Evolutionary conservation across 176 grass and related monocot species (phyloP).

Genomic region (Avena sativa): DNA sequence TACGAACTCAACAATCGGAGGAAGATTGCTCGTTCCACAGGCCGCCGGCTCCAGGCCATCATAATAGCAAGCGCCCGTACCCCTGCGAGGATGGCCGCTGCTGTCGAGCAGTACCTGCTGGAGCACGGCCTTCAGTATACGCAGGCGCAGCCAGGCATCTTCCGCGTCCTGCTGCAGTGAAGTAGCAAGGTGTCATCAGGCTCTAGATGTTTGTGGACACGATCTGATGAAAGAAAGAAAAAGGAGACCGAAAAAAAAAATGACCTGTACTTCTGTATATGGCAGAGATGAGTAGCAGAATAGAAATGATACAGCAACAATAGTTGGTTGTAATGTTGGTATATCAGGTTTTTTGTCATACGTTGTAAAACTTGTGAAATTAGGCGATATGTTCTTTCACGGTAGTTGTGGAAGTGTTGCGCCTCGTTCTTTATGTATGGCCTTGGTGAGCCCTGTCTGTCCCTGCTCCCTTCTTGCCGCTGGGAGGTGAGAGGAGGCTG

Average conservation of each 20-base stretch:
- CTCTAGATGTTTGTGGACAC: conserved; percentile 35
- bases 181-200: neutral
- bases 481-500: too few species aligned
- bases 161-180: conserved; percentile 78
- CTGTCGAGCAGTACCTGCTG: conserved; percentile 84
- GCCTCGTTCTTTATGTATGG: neutral
- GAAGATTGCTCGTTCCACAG: conserved; percentile 64
- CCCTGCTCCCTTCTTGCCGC: too few species aligned
- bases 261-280: conserved; percentile 84
- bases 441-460: too few species aligned
- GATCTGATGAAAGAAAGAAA: conserved; percentile 44
- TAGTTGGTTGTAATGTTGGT: conserved; percentile 58
- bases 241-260: conserved; percentile 13
- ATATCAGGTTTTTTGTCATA: conserved; percentile 68
- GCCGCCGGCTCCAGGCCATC: conserved; percentile 63
- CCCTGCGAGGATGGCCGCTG: conserved; percentile 59
- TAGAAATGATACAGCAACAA: conserved; percentile 52
- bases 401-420: conserved; percentile 26
- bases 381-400: conserved; percentile 61
- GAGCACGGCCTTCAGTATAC: conserved; percentile 74
- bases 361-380: conserved; percentile 76
- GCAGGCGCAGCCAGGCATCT: conserved; percentile 66
- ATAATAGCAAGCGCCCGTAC: conserved; percentile 59
- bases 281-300: conserved; percentile 67
- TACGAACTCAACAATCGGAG: conserved; percentile 69